These are phyloP conservation scores for Candida tropicalis DNA, from an alignment of 1,139 yeast genomes.

Conservation along the genomic window DNA sequence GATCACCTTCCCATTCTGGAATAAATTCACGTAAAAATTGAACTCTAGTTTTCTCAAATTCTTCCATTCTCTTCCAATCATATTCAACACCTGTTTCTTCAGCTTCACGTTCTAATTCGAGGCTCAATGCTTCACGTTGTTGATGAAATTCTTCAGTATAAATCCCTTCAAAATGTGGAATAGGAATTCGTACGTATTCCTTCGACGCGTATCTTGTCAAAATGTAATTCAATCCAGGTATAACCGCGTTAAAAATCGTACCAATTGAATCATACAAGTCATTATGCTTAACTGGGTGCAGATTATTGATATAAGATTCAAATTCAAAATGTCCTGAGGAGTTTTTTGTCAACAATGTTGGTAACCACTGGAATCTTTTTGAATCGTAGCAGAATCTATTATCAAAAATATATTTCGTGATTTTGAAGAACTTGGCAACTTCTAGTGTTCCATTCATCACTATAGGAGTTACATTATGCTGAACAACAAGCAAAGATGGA, in stretches of 20 bases:
- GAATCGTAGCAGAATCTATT: conserved; percentile 27
- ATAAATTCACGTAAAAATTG: conserved; percentile 19
- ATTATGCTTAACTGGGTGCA: conserved; percentile 33
- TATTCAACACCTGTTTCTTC: conserved; percentile 12
- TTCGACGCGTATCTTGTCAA: conserved; percentile 27
- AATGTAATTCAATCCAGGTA: conserved; percentile 34
- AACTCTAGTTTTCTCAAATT: conserved; percentile 14
- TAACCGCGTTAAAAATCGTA: conserved; percentile 27
- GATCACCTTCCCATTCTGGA: conserved; percentile 20
- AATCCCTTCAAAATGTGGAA: conserved; percentile 19
- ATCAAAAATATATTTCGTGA: too few relatives aligned
- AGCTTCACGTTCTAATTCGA: conserved; percentile 11
- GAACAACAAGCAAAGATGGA: conserved; percentile 44
- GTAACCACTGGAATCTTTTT: conserved; percentile 35
- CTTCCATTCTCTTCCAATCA: conserved; percentile 16
- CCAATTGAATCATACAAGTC: conserved; percentile 32
- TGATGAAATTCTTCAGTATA: conserved; percentile 21
- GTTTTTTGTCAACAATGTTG: conserved; percentile 22
- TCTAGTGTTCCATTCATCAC: conserved; percentile 11
- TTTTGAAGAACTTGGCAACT: conserved; percentile 18
- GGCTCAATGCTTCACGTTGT: conserved; percentile 12
- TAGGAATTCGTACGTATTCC: conserved; percentile 20
- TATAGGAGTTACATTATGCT: conserved; percentile 35
- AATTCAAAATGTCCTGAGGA: conserved; percentile 21
- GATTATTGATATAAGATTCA: conserved; percentile 41